phyloP scores from a whole-genome alignment of 169 alveolate genomes.

The Babesia bigemina region DNA sequence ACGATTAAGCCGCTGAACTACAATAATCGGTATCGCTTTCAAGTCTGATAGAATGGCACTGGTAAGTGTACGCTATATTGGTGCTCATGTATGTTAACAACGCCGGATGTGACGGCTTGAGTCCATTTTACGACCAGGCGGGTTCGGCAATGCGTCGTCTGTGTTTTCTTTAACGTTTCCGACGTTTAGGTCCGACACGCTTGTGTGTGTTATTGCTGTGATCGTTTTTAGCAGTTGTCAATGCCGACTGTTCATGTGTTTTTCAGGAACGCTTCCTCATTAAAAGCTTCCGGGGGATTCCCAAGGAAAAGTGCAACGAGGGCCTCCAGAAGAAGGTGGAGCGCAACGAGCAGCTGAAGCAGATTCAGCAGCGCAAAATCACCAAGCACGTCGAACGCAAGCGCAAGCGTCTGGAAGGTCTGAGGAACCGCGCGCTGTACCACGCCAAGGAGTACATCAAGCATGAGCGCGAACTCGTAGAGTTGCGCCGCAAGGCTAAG shows the following conservation, averaged over 20 bases:
- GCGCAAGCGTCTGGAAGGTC: conserved; percentile 56
- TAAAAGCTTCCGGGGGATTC: conserved; percentile 57
- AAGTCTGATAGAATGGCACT: neutral
- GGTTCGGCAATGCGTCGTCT: no score
- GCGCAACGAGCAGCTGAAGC: conserved; percentile 54
- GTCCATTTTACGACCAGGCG: no score
- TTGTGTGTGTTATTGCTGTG: no score
- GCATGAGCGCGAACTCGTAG: conserved; percentile 67
- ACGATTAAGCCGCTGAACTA: conserved; percentile 3
- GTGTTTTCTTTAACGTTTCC: no score
- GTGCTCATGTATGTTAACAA: neutral
- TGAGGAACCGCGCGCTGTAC: conserved; percentile 71
- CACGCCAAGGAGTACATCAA: conserved; percentile 77
- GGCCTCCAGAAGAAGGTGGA: conserved; percentile 63
- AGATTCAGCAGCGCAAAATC: conserved; percentile 22
- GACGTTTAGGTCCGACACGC: no score
- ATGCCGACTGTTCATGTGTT: neutral
- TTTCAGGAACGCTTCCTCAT: conserved; percentile 53
- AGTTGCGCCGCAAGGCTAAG: conserved; percentile 78
- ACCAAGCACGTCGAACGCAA: conserved; percentile 37
- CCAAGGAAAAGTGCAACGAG: conserved; percentile 68
- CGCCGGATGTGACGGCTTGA: no score
- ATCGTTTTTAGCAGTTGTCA: no score
- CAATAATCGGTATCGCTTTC: neutral
- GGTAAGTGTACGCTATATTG: neutral